Evolutionary conservation across 495 filamentous ascomycete genomes (phyloP), one percentile per base, ranked within the genome.

Genomic region (Parachaetomium inaequale): DNA sequence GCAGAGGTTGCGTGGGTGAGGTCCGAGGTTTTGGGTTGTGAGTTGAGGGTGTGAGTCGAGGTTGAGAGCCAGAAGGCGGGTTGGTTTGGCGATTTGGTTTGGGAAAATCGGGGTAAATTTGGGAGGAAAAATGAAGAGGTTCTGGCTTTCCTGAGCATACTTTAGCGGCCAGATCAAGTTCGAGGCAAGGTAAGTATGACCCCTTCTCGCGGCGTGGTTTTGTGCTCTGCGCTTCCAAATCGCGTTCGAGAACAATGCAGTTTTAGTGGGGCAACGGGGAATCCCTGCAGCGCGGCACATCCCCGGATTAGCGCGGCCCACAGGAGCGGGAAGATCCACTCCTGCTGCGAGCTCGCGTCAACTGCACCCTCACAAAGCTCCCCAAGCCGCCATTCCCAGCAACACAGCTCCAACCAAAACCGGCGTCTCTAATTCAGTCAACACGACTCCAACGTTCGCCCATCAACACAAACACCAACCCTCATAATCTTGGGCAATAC

Each of bases 281-380:
- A 55, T n/a, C 62, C 56, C 62, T 65, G 63, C 58, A 52, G 42
- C 58, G 58, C 42, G 43, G 43, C 14, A 57, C 25, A 15, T 31
- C n/a, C 25, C 40, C 34, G 57, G 38, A 34, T 17, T 60, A 61
- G 57, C 58, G 57, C 43, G 45, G 46, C 28, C 64, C 64, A 66
- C 47, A 55, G 45, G 25, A 7, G 32, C 55, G 64, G 64, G 64
- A 66, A 55, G 59, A n/a, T 49, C 54, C 59, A 43, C 51, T 40
- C 34, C 15, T 11, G 26, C 5, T 14, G 50, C n/a, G n/a, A n/a
- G n/a, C n/a, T n/a, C n/a, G n/a, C n/a, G 49, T 63, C 34, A 47
- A 26, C 31, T 45, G 45, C n/a, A n/a, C n/a, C n/a, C n/a, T n/a
- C n/a, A n/a, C n/a, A n/a, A n/a, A n/a, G n/a, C n/a, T n/a, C n/a